Evolutionary conservation across 768 basidiomycete genomes (phyloP), one percentile per base, ranked within the genome.

Genomic region (Naganishia randhawae): DNA sequence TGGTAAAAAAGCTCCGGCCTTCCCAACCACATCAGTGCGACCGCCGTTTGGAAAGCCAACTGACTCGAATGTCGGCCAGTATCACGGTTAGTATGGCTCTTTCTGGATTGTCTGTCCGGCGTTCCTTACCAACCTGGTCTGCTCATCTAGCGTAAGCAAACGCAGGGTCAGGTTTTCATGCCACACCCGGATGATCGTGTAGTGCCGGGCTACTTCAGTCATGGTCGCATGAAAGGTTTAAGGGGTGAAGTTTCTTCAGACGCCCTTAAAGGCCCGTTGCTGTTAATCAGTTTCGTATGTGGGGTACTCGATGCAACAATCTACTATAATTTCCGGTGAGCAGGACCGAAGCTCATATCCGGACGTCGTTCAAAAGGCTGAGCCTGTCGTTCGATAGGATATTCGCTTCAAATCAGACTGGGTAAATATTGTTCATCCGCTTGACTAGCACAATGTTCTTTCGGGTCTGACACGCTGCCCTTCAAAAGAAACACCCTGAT

Each of bases 281-380:
- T 61, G 11, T 35, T 61, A 25, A 61, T 61, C 57, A 61, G 57
- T 22, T 61, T 61, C 39, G 57, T 61, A 1, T 61, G 57, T 14
- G 57, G 57, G 29, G 22, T 61, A 13, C 57, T 61, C 1, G 57
- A 61, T 41, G 57, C 57, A 19, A 61, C 57, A 22, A 61, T 61
- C 57, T 61, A 61, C 37, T 61, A 61, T 39, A 61, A 61, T 29
- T 61, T 61, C 29, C 39, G 57, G 57, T 61, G 37, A 61, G 57
- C 27, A 14, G 8, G n/a, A n/a, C n/a, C n/a, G n/a, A n/a, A n/a
- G n/a, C n/a, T n/a, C n/a, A n/a, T n/a, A n/a, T n/a, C n/a, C n/a
- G n/a, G n/a, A n/a, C n/a, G n/a, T n/a, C n/a, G n/a, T n/a, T n/a
- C n/a, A n/a, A n/a, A n/a, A n/a, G n/a, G n/a, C n/a, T n/a, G n/a